Evolutionary conservation across 495 filamentous ascomycete genomes (phyloP).

Genomic region (Clohesyomyces aquaticus): DNA sequence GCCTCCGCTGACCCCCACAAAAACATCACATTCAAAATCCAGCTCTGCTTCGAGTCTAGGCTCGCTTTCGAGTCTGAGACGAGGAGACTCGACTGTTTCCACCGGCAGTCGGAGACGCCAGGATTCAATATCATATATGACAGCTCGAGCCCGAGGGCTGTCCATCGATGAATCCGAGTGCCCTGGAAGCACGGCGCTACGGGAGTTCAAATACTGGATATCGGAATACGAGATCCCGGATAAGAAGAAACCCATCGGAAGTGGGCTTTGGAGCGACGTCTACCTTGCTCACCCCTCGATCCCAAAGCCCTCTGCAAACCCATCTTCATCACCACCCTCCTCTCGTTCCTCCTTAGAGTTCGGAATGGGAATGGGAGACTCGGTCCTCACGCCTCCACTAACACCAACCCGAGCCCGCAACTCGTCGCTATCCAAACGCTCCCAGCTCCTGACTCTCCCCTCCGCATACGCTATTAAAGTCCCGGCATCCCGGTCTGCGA

Average conservation of each 20-base stretch:
- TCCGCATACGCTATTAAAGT: constrained; percentile 60
- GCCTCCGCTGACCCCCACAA: constrained; percentile 23
- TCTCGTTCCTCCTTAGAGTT: neutral
- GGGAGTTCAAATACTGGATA: constrained; percentile 15
- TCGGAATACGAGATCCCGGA: constrained; percentile 42
- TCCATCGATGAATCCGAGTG: constrained; percentile 6
- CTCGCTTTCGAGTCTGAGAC: constrained; percentile 9
- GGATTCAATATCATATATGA: neutral
- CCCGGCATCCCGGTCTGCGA: constrained; percentile 55
- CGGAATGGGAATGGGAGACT: neutral
- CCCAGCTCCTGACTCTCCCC: constrained; percentile 2
- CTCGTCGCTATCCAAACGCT: constrained; percentile 6
- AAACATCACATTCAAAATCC: constrained; percentile 14
- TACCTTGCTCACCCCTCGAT: constrained; percentile 51
- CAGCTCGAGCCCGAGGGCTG: neutral
- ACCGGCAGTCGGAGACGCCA: neutral
- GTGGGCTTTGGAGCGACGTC: constrained; percentile 65
- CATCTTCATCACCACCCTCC: neutral
- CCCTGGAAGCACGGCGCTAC: constrained; percentile 16
- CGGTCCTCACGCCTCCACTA: constrained; percentile 52
- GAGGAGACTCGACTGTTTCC: constrained; percentile 8
- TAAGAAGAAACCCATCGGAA: constrained; percentile 50
- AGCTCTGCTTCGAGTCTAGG: constrained; percentile 15
- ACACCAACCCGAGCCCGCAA: constrained; percentile 49
- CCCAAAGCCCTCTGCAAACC: neutral